A percentile compares a stretch with the other conserved stretches of the same genome.
phyloP scores from a whole-genome alignment of 306 rosid species.

The Cucurbita pepo region DNA sequence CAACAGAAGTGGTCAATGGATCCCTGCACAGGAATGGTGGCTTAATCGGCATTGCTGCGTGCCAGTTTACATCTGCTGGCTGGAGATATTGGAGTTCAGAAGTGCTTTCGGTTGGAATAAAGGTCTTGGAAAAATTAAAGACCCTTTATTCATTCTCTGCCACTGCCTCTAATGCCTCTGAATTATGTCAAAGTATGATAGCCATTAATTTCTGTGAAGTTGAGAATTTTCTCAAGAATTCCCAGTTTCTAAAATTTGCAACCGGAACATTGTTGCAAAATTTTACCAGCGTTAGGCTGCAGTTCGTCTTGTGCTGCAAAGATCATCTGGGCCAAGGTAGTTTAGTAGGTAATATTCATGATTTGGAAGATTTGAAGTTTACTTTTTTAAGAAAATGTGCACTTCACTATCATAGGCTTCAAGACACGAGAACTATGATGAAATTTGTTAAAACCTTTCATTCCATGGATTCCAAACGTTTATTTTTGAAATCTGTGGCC shows the following conservation, averaged over 20 bases:
- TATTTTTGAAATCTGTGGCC: slow-evolving; percentile 24
- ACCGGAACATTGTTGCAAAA: not conserved
- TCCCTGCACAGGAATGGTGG: slow-evolving; percentile 17
- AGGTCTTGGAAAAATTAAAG: slow-evolving; percentile 23
- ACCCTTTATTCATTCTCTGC: slow-evolving; percentile 15
- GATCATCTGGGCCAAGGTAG: slow-evolving; percentile 9
- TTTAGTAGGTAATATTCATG: not conserved
- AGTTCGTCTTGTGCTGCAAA: slow-evolving; percentile 28
- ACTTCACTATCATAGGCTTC: slow-evolving; percentile 14
- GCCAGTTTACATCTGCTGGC: slow-evolving; percentile 18
- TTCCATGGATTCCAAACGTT: slow-evolving; percentile 27
- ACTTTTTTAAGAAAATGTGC: slow-evolving; percentile 32
- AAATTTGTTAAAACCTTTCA: slow-evolving; percentile 36
- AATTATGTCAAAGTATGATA: slow-evolving; percentile 14
- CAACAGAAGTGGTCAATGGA: slow-evolving; percentile 14
- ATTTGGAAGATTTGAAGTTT: slow-evolving; percentile 17
- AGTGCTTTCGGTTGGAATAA: slow-evolving; percentile 19
- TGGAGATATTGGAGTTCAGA: slow-evolving; percentile 33
- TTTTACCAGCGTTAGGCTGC: slow-evolving; percentile 14
- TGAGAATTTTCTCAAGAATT: slow-evolving; percentile 22
- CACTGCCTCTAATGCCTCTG: slow-evolving; percentile 1
- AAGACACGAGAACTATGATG: slow-evolving; percentile 37
- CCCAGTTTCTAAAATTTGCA: slow-evolving; percentile 3
- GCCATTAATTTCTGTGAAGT: slow-evolving; percentile 23
- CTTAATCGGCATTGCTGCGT: slow-evolving; percentile 11